These are phyloP conservation scores for Candida stauntonica DNA, from an alignment of 805 yeast species.

Conservation along the genomic window DNA sequence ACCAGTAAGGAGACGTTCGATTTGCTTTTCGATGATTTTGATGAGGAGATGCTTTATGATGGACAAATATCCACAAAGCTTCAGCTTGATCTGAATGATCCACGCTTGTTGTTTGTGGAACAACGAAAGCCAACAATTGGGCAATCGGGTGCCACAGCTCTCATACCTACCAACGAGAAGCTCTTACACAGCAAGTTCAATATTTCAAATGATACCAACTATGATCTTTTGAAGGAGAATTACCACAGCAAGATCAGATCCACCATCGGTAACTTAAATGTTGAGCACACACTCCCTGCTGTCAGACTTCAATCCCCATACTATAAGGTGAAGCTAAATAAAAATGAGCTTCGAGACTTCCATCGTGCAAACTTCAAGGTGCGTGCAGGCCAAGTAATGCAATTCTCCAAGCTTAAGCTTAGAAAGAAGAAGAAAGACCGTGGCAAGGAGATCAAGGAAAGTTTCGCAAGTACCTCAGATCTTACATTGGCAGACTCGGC, in stretches of 20 bases:
- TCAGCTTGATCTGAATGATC: slow-evolving; percentile 82
- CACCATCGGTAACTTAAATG: slow-evolving; percentile 82
- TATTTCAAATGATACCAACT: slow-evolving; percentile 83
- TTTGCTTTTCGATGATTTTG: slow-evolving; percentile 38
- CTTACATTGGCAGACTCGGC: slow-evolving; percentile 82
- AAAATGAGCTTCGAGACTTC: slow-evolving; percentile 65
- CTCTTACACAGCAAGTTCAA: slow-evolving; percentile 60
- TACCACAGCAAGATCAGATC: slow-evolving; percentile 90
- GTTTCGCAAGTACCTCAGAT: slow-evolving; percentile 68
- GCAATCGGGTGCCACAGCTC: slow-evolving; percentile 13
- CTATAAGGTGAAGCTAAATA: slow-evolving; percentile 72
- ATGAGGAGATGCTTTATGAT: slow-evolving; percentile 70
- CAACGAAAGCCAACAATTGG: slow-evolving; percentile 25
- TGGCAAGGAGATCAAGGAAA: slow-evolving; percentile 73
- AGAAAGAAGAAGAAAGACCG: slow-evolving; percentile 88
- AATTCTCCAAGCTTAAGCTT: slow-evolving; percentile 66
- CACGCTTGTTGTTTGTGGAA: slow-evolving; percentile 64
- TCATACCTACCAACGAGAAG: slow-evolving; percentile 51
- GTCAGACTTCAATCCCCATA: slow-evolving; percentile 82
- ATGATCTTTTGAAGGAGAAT: slow-evolving; percentile 76
- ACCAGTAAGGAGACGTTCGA: slow-evolving; percentile 5
- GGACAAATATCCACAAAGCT: slow-evolving; percentile 48
- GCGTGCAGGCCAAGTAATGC: slow-evolving; percentile 72
- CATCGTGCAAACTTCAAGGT: slow-evolving; percentile 76
- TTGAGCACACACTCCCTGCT: slow-evolving; percentile 92